phyloP scores from a whole-genome alignment of 495 filamentous ascomycete species.

The Hypoxylon lenormandii region DNA sequence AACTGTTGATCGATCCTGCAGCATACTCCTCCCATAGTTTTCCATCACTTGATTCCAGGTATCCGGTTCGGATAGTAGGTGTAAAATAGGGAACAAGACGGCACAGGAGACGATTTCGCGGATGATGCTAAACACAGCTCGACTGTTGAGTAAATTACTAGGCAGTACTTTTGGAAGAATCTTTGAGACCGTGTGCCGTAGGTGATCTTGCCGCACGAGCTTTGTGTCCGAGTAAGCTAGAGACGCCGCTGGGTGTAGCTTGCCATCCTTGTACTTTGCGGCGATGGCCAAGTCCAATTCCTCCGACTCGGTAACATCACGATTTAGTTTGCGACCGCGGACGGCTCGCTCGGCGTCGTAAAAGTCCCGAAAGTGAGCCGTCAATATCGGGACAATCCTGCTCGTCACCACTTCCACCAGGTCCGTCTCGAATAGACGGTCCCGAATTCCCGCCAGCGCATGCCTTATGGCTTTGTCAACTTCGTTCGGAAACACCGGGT shows the following conservation, averaged over 20 bases:
- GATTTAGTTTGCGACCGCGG: constrained; percentile 84
- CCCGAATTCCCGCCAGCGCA: constrained; percentile 76
- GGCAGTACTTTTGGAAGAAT: constrained; percentile 83
- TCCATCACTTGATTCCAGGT: constrained; percentile 97
- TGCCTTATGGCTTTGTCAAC: constrained; percentile 81
- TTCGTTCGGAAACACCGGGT: constrained; percentile 82
- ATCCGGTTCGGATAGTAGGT: constrained; percentile 85
- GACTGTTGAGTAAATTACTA: constrained; percentile 76
- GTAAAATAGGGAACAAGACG: constrained; percentile 76
- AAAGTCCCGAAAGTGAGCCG: constrained; percentile 89
- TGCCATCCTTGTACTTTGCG: constrained; percentile 87
- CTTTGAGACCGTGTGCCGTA: constrained; percentile 75
- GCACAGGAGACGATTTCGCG: constrained; percentile 86
- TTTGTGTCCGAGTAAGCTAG: constrained; percentile 84
- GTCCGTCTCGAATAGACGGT: constrained; percentile 77
- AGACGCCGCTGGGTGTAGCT: constrained; percentile 88
- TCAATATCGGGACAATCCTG: constrained; percentile 86
- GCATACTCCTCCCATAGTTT: constrained; percentile 82
- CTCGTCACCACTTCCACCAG: constrained; percentile 82
- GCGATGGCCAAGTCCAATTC: constrained; percentile 95
- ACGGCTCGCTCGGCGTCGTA: constrained; percentile 89
- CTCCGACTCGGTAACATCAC: constrained; percentile 93
- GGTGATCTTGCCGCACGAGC: constrained; percentile 83
- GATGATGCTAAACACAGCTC: constrained; percentile 80
- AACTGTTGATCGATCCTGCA: constrained; percentile 96